These are phyloP conservation scores for Phytophthora tubulina DNA, from an alignment of 352 stramenopile genomes.

Conservation along the genomic window DNA sequence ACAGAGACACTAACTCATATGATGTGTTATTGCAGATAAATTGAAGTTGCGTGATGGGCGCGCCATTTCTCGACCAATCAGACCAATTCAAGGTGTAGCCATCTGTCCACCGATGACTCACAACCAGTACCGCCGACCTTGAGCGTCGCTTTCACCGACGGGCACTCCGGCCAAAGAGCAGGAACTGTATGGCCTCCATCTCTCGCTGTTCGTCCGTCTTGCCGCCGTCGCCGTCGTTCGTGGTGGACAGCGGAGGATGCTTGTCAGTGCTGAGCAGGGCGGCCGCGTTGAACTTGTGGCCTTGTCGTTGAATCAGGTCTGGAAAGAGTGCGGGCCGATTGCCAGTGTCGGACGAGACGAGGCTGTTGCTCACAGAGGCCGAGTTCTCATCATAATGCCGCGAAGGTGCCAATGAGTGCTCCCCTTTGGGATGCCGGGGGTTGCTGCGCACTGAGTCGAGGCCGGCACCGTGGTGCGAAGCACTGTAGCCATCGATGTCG, in stretches of 20 bases:
- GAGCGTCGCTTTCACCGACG: constrained; percentile 1
- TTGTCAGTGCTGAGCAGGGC: constrained; percentile 21
- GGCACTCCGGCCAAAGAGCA: constrained; percentile 54
- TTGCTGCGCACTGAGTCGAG: not conserved
- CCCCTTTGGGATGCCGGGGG: not conserved
- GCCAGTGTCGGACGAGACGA: constrained; percentile 24
- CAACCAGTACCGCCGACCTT: constrained; percentile 14
- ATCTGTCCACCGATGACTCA: no score
- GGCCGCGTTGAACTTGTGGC: constrained; percentile 29
- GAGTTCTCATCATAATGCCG: constrained; percentile 31
- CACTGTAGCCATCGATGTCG: not conserved
- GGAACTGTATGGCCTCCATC: constrained; percentile 63
- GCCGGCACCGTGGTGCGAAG: not conserved
- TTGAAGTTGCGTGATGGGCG: constrained; percentile 37
- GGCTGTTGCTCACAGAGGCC: constrained; percentile 34
- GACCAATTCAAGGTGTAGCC: constrained; percentile 19
- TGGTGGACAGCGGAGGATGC: not conserved
- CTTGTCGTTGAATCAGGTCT: constrained; percentile 20
- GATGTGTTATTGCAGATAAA: constrained; percentile 27
- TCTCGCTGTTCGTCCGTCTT: constrained; percentile 70
- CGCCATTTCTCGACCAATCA: constrained; percentile 20
- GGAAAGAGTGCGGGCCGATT: constrained; percentile 11
- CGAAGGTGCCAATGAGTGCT: not conserved
- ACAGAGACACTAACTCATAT: constrained; percentile 27
- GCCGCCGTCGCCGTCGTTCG: not conserved